Base-by-base conservation (phyloP, 1,284 basidiomycete genomes). In the Cerrena zonata region DNA sequence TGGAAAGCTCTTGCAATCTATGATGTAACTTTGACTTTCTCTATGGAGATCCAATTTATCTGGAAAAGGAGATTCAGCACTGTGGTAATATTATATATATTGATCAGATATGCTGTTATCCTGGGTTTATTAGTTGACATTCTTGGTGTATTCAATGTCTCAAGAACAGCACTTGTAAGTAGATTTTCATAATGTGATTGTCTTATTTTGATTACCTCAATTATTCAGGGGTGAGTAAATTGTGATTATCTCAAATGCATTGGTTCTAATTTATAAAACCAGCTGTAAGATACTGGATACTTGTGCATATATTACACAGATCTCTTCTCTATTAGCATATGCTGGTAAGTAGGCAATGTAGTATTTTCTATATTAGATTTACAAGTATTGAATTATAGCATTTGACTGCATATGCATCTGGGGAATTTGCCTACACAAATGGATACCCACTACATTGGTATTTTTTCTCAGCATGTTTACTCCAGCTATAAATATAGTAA, bases 31-130 rank as follows among this genome's bases (percentile, higher is more conserved):
- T 36, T 48, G 5, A 48, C 37, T 7, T 42, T 21, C 10, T 23
- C 22, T 23, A 36, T 21, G 12, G 47, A 48, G 19, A 12, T 40
- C 5, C 15, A 40, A 5, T 41, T 36, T 25, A 41, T 48, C 10
- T 48, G 47, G 47, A 13, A 27, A n/a, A 19, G 47, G 12, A 48
- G 41, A 48, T 41, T 39, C 37, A 25, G 37, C 23, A n/a, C 26
- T 2, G 39, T 39, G 22, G 26, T 38, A 12, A 5, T 48, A 12
- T 23, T 48, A 15, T 48, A 40, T 26, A 3, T 41, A 15, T 22
- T 24, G 4, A 4, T 25, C 10, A 30, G 47, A 18, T 48, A 39
- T 25, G 36, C n/a, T 15, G 27, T 24, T 12, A 18, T 48, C 3
- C 15, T 39, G 23, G 21, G 26, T 19, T 37, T 36, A 34, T 46